Evolutionary conservation across 352 stramenopile genomes (phyloP).

Genomic region (Phytopythium aichiense): DNA sequence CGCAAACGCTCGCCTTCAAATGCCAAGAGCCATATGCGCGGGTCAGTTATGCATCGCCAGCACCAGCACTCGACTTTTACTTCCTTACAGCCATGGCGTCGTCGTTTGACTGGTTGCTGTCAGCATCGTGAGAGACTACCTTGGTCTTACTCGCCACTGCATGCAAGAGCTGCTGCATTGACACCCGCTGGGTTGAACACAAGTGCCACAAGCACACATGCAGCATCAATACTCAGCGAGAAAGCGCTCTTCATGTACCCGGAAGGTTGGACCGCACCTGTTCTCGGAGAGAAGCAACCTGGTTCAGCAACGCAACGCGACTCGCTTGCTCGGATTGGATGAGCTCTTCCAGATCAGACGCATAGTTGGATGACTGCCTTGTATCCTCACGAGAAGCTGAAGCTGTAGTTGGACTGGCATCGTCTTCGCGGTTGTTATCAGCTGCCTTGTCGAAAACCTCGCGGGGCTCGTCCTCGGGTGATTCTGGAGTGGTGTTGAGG

Average conservation of each 20-base stretch:
- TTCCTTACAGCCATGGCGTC: conserved; percentile 19
- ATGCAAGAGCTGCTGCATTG: conserved; percentile 49
- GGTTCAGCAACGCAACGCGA: conserved; percentile 48
- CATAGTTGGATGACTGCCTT: conserved; percentile 10
- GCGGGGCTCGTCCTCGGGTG: conserved; percentile 7
- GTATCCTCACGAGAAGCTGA: neutral
- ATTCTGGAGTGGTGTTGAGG: neutral
- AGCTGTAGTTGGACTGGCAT: conserved; percentile 5
- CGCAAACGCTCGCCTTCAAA: conserved; percentile 24
- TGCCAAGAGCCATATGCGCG: neutral
- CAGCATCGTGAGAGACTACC: conserved; percentile 2
- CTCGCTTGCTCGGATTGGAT: conserved; percentile 45
- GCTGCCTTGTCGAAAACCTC: conserved; percentile 6
- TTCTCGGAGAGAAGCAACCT: conserved; percentile 50
- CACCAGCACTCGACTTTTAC: neutral
- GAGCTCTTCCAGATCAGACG: conserved; percentile 44
- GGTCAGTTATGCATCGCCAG: neutral
- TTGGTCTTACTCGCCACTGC: conserved; percentile 14
- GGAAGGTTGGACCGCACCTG: conserved; percentile 21
- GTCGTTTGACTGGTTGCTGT: conserved; percentile 19
- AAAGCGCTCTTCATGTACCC: neutral
- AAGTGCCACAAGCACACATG: neutral
- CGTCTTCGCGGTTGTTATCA: neutral
- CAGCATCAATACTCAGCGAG: neutral
- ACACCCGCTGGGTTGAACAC: conserved; percentile 19